Percentiles rank a stretch among this genome's conserved stretches.
phyloP scores from a whole-genome alignment of 164 flowering plant species.

The Dillenia suffruticosa region DNA sequence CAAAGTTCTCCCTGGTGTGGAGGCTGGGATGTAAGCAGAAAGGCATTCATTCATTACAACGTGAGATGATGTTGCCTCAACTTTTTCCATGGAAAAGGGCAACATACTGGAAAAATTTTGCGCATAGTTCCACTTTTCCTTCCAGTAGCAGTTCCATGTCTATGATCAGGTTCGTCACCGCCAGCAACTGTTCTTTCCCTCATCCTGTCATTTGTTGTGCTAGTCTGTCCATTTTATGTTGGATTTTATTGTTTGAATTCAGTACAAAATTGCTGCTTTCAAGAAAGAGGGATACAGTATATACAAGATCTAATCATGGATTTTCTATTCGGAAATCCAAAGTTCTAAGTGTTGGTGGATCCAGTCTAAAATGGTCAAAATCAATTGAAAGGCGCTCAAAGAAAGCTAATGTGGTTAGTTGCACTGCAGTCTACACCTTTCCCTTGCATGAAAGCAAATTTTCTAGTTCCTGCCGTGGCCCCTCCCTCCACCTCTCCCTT shows the following conservation, averaged over 20 bases:
- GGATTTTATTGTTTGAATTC: slow-evolving; percentile 16
- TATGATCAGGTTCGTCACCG: slow-evolving; percentile 39
- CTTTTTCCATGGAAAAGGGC: slow-evolving; percentile 79
- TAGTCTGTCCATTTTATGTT: neutral
- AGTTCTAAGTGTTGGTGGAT: slow-evolving; percentile 75
- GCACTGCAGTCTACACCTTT: neutral
- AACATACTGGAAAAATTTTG: slow-evolving; percentile 38
- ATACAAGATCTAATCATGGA: slow-evolving; percentile 78
- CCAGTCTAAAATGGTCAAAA: slow-evolving; percentile 91
- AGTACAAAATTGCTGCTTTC: slow-evolving; percentile 55
- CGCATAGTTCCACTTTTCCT: slow-evolving; percentile 17
- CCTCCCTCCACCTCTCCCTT: neutral
- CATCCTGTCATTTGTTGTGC: slow-evolving; percentile 4
- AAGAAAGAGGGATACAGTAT: slow-evolving; percentile 66
- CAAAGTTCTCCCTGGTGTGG: slow-evolving; percentile 67
- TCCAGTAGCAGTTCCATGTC: slow-evolving; percentile 36
- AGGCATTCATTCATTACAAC: slow-evolving; percentile 20
- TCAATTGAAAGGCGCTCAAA: slow-evolving; percentile 77
- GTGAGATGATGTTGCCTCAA: slow-evolving; percentile 35
- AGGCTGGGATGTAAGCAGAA: slow-evolving; percentile 36
- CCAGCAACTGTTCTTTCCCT: slow-evolving; percentile 1
- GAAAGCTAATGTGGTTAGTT: slow-evolving; percentile 79
- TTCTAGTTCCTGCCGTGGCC: slow-evolving; percentile 11
- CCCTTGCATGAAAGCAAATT: neutral
- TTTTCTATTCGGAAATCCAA: slow-evolving; percentile 78